Percentiles rank a stretch among this genome's conserved stretches.
These are phyloP conservation scores for Monosporascus sp. DNA, from an alignment of 2,329 filamentous ascomycete genomes.

Conservation along the genomic window DNA sequence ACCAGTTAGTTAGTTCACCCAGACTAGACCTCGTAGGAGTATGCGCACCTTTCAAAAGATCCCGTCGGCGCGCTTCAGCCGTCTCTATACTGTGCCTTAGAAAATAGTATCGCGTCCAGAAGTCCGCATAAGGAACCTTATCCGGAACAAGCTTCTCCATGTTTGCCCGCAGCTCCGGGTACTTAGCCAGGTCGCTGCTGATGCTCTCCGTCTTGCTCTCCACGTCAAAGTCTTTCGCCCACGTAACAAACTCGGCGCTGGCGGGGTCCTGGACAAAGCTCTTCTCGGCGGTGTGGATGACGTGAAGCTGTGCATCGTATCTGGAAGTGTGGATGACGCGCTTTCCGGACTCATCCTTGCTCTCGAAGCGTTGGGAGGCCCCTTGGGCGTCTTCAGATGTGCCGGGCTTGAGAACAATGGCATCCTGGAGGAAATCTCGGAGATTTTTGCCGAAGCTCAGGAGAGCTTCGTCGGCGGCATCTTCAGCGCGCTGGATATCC, in stretches of 20 bases:
- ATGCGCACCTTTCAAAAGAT: conserved; percentile 79
- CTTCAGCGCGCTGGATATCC: conserved; percentile 86
- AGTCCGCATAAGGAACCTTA: conserved; percentile 78
- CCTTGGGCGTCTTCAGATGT: conserved; percentile 43
- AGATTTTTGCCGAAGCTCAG: conserved; percentile 88
- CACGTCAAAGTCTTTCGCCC: conserved; percentile 70
- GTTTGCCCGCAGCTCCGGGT: conserved; percentile 74
- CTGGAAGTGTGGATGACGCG: conserved; percentile 90
- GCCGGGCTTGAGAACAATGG: conserved; percentile 80
- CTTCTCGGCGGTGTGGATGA: conserved; percentile 80
- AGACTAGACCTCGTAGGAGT: conserved; percentile 4
- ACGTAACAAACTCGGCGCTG: conserved; percentile 67
- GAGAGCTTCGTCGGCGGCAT: conserved; percentile 92
- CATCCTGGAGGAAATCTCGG: conserved; percentile 82
- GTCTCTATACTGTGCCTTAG: conserved; percentile 87
- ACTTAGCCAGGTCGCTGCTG: conserved; percentile 74
- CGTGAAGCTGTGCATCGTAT: conserved; percentile 92
- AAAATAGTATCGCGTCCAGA: conserved; percentile 97
- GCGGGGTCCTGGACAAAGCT: conserved; percentile 79
- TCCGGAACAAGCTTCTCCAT: conserved; percentile 98
- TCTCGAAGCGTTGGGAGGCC: conserved; percentile 80
- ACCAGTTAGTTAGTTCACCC: conserved; percentile 25
- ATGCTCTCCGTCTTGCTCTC: conserved; percentile 83
- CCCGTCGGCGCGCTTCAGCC: conserved; percentile 80
- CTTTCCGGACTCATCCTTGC: conserved; percentile 84